Evolutionary conservation across 352 stramenopile species (phyloP).

Genomic region (Globisporangium splendens): DNA sequence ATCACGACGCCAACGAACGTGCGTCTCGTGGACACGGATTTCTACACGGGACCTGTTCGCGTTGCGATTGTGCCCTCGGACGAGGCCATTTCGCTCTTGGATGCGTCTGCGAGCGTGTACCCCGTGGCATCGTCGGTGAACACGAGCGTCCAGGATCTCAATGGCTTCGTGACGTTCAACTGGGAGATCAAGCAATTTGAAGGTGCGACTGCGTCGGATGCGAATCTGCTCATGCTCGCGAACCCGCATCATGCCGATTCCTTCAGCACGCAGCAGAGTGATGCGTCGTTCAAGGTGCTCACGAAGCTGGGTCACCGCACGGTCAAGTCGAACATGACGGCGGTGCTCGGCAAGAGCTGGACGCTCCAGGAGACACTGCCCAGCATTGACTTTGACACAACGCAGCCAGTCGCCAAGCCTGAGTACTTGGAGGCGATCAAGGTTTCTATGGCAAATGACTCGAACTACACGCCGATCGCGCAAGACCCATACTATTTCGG

Average conservation of each 20-base stretch:
- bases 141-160: constrained; percentile 25
- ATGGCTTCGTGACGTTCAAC: constrained; percentile 44
- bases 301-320: constrained; percentile 56
- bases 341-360: constrained; percentile 62
- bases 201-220: constrained; percentile 12
- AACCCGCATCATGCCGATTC: constrained; percentile 67
- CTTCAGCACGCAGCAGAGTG: constrained; percentile 26
- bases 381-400: constrained; percentile 41
- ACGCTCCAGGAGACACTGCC: constrained; percentile 54
- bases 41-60: constrained; percentile 57
- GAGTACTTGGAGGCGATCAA: constrained; percentile 46
- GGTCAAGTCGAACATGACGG: constrained; percentile 80
- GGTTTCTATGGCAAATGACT: constrained; percentile 54
- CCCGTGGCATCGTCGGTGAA: constrained; percentile 39
- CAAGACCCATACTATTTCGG: constrained; percentile 84
- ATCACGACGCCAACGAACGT: constrained; percentile 71
- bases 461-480: constrained; percentile 58
- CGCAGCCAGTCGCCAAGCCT: constrained; percentile 25
- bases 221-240: constrained; percentile 64
- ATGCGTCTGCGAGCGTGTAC: constrained; percentile 54
- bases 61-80: constrained; percentile 54
- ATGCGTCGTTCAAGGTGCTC: constrained; percentile 38
- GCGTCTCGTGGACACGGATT: constrained; percentile 57
- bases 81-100: constrained; percentile 27
- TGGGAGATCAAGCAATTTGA: constrained; percentile 55